phyloP scores from a whole-genome alignment of 1,284 basidiomycete species.

The Omphalotus olearius region DNA sequence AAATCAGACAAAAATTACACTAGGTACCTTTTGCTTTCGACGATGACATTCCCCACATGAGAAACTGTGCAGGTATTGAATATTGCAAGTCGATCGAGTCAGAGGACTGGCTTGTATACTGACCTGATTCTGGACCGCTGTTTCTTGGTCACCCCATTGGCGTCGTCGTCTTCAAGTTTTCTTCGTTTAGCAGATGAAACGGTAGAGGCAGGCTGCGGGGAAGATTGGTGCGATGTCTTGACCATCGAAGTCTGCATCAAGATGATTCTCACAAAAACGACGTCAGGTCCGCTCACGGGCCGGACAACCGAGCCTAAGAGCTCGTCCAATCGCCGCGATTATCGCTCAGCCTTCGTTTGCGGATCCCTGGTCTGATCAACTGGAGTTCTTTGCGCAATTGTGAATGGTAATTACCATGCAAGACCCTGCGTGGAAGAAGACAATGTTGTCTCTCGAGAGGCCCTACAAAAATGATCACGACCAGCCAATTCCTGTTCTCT shows the following conservation, averaged over 20 bases:
- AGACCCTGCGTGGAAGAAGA: slow-evolving; percentile 23
- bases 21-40: slow-evolving; percentile 67
- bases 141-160: slow-evolving; percentile 51
- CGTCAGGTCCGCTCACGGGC: too few species aligned
- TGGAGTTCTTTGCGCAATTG: too few species aligned
- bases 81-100: background rate
- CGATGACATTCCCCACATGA: slow-evolving; percentile 86
- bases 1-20: slow-evolving; percentile 7
- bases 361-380: too few species aligned
- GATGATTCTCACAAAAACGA: background rate
- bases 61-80: slow-evolving; percentile 43
- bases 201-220: slow-evolving; percentile 14
- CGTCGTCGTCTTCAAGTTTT: slow-evolving; percentile 60
- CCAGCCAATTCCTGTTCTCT: slow-evolving; percentile 52
- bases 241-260: slow-evolving; percentile 23
- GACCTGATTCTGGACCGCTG: slow-evolving; percentile 71
- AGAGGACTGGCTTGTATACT: slow-evolving; percentile 8
- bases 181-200: slow-evolving; percentile 45
- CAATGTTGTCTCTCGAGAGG: slow-evolving; percentile 65
- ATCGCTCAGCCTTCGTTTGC: too few species aligned
- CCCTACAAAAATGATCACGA: slow-evolving; percentile 76
- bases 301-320: too few species aligned
- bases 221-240: slow-evolving; percentile 27
- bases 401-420: background rate
- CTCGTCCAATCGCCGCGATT: too few species aligned